Base-by-base conservation (phyloP, 2,329 filamentous ascomycete genomes). In the Aspergillus brunneoviolaceus region DNA sequence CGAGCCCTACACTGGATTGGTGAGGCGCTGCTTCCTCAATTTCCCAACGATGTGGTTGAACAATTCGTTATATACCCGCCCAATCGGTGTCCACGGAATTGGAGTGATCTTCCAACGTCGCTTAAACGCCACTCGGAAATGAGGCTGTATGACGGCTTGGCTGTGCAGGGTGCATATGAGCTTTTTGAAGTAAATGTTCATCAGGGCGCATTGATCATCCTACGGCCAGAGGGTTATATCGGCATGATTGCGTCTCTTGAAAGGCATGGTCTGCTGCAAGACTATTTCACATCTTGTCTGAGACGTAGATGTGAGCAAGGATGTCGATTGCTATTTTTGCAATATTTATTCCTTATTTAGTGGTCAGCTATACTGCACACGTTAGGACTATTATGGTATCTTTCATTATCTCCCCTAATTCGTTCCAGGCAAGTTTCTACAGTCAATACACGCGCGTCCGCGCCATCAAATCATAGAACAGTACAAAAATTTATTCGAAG, bases 161-260 rank as follows among this genome's bases (percentile, higher is more conserved):
- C 69, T 19, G 58, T 69, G 31, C 71, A 74, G 27, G 71, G 75
- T 63, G 70, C 69, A 0, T 76, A 77, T 53, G 60, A 50, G 5
- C 66, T 63, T 7, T 77, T 72, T 55, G 74, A 74, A 0, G 69
- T 77, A 19, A 49, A 69, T 51, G 54, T 64, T 1, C 23, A 62
- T 10, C 51, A 67, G 5, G 74, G 74, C 4, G 72, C 67, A 1
- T 16, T 75, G 21, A 66, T 69, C 23, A 66, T 74, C 12, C 60
- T 77, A 2, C 67, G 31, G 31, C 75, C 75, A 1, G 75, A 77
- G 68, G 74, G 73, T 6, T 74, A 74, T 63, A 58, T 76, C 47
- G 74, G 74, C 10, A 51, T 63, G 2, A 50, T 67, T 31, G 66
- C 63, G 1, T 55, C 58, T 5, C 61, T 74, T 49, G 49, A 52